Evolutionary conservation across 2,329 filamentous ascomycete genomes (phyloP).

Genomic region (Diaporthe sp.): DNA sequence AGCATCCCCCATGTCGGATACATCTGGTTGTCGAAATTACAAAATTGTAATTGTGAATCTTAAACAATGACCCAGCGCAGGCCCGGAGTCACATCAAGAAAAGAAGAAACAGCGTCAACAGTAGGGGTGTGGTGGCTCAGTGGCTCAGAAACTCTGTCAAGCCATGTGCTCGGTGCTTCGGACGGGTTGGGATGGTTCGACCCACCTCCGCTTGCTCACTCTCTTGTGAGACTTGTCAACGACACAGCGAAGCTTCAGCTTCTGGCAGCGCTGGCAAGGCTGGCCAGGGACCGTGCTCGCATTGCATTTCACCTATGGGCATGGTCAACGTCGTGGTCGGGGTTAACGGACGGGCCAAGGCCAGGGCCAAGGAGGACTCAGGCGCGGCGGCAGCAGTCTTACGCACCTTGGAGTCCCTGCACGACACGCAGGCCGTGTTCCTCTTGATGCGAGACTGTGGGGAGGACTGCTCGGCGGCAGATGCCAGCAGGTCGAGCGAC

Average conservation of each 20-base stretch:
- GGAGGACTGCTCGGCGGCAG: slow-evolving; percentile 35
- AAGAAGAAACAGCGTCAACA: background rate
- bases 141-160: background rate
- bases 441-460: slow-evolving; percentile 35
- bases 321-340: background rate
- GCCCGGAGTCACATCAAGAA: background rate
- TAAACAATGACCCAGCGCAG: background rate
- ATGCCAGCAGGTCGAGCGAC: slow-evolving; percentile 35
- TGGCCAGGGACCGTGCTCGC: slow-evolving; percentile 50
- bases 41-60: no score
- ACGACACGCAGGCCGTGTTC: slow-evolving; percentile 36
- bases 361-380: background rate
- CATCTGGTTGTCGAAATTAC: no score
- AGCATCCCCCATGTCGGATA: background rate
- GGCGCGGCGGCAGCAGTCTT: background rate
- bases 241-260: slow-evolving; percentile 54
- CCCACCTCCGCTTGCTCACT: slow-evolving; percentile 55
- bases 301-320: slow-evolving; percentile 55
- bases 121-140: background rate
- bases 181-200: background rate
- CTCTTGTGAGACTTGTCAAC: slow-evolving; percentile 60
- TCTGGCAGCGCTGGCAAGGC: slow-evolving; percentile 57
- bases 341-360: background rate
- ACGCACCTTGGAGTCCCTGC: slow-evolving; percentile 31
- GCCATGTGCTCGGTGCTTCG: background rate